Evolutionary conservation across 768 basidiomycete species (phyloP).

Genomic region (Scleroderma citrinum): DNA sequence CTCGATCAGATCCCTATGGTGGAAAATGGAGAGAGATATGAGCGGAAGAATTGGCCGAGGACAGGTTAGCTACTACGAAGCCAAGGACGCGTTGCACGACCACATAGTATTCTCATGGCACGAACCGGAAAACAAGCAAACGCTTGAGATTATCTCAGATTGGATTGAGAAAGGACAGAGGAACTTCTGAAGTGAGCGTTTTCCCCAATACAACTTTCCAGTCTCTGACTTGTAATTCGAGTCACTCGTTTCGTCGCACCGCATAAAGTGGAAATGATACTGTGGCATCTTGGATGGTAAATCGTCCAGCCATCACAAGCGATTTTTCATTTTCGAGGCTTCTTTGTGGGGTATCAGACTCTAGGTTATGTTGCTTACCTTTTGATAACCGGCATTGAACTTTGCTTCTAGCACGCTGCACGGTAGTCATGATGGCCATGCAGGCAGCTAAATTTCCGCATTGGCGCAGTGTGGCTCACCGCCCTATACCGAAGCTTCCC

Average conservation of each 20-base stretch:
- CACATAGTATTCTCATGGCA: slow-evolving; percentile 45
- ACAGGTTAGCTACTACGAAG: slow-evolving; percentile 42
- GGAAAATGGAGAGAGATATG: slow-evolving; percentile 48
- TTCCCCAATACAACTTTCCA: background rate
- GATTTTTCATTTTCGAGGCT: background rate
- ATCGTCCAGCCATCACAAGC: background rate
- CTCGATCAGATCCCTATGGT: slow-evolving; percentile 41
- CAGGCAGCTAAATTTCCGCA: background rate
- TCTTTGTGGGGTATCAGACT: slow-evolving; percentile 3
- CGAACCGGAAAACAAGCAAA: slow-evolving; percentile 50
- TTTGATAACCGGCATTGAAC: background rate
- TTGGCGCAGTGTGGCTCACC: background rate
- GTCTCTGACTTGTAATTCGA: background rate
- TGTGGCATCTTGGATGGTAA: background rate
- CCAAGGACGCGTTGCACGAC: slow-evolving; percentile 49
- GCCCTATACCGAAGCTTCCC: background rate
- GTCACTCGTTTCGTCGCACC: background rate
- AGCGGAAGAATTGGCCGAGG: slow-evolving; percentile 38
- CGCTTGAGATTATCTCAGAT: slow-evolving; percentile 41
- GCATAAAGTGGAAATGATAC: background rate
- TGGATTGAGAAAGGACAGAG: slow-evolving; percentile 34
- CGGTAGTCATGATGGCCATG: background rate
- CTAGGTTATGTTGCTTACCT: background rate
- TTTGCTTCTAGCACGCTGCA: background rate
- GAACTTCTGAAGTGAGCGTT: background rate